phyloP scores from a whole-genome alignment of 2,329 filamentous ascomycete species.

The Ilyonectria mors-panacis region DNA sequence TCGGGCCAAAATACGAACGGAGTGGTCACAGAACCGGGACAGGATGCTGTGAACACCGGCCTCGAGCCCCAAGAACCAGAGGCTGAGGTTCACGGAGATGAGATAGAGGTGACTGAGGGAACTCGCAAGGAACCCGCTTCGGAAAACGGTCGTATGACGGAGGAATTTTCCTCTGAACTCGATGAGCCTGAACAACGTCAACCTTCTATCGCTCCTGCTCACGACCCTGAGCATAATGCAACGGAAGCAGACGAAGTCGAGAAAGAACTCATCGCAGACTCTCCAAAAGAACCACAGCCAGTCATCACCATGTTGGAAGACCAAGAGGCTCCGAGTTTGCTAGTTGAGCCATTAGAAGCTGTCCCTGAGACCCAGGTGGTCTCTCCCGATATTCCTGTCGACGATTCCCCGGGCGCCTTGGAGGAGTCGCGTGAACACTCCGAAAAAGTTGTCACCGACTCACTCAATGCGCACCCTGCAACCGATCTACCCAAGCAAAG shows the following conservation, averaged over 20 bases:
- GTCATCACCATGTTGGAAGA: background rate
- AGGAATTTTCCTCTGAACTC: slow-evolving; percentile 9
- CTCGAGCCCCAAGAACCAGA: slow-evolving; percentile 26
- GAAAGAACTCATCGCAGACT: background rate
- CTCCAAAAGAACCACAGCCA: background rate
- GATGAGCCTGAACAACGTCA: background rate
- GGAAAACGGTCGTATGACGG: background rate
- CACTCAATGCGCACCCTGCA: slow-evolving; percentile 12
- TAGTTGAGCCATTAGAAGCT: background rate
- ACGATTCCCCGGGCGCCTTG: background rate
- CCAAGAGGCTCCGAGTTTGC: background rate
- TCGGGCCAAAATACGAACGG: slow-evolving; percentile 28
- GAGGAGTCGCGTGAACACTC: slow-evolving; percentile 5
- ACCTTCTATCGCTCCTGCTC: background rate
- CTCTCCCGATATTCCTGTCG: background rate
- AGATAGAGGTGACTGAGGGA: background rate
- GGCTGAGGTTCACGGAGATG: slow-evolving; percentile 28
- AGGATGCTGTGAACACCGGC: slow-evolving; percentile 11
- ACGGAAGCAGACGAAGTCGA: background rate
- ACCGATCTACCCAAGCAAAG: background rate
- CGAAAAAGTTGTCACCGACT: slow-evolving; percentile 14
- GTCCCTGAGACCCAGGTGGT: background rate
- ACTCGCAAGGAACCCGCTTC: slow-evolving; percentile 17
- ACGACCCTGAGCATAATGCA: background rate
- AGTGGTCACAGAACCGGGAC: slow-evolving; percentile 15